A percentile compares a stretch with the other conserved stretches of the same genome.
phyloP scores from a whole-genome alignment of 2,329 filamentous ascomycete genomes.

The Lachnellula willkommii region DNA sequence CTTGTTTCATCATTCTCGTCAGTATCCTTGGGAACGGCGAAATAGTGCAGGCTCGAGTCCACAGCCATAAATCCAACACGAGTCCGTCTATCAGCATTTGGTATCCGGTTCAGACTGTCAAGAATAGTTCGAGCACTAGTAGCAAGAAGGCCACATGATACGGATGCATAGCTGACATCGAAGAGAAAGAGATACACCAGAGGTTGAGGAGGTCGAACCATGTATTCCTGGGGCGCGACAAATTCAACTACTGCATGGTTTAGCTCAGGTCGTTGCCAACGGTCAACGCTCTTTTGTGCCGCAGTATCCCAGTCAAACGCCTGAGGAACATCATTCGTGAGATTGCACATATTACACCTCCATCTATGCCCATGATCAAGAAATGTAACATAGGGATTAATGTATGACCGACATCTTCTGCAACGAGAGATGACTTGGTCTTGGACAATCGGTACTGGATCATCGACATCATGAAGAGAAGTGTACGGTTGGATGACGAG shows the following conservation, averaged over 20 bases:
- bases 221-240: conserved; percentile 97
- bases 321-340: conserved; percentile 98
- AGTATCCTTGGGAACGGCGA: conserved; percentile 83
- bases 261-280: conserved; percentile 86
- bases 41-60: conserved; percentile 92
- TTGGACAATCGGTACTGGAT: conserved; percentile 83
- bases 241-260: conserved; percentile 98
- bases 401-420: conserved; percentile 91
- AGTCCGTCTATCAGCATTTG: conserved; percentile 92
- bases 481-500: conserved; percentile 95
- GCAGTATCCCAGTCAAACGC: conserved; percentile 97
- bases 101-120: conserved; percentile 92
- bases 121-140: conserved; percentile 90
- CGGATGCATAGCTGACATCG: conserved; percentile 85
- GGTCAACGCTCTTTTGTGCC: conserved; percentile 82
- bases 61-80: conserved; percentile 92
- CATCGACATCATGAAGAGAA: conserved; percentile 86
- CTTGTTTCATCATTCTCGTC: conserved; percentile 79
- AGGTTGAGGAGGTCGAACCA: conserved; percentile 95
- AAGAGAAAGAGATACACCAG: conserved; percentile 94
- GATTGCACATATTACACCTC: conserved; percentile 99
- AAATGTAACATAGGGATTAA: conserved; percentile 96
- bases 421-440: conserved; percentile 97
- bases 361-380: conserved; percentile 95
- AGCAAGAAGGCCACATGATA: conserved; percentile 84